Conservation (phyloP, 805 yeast genomes). For the Saturnispora besseyi region DNA sequence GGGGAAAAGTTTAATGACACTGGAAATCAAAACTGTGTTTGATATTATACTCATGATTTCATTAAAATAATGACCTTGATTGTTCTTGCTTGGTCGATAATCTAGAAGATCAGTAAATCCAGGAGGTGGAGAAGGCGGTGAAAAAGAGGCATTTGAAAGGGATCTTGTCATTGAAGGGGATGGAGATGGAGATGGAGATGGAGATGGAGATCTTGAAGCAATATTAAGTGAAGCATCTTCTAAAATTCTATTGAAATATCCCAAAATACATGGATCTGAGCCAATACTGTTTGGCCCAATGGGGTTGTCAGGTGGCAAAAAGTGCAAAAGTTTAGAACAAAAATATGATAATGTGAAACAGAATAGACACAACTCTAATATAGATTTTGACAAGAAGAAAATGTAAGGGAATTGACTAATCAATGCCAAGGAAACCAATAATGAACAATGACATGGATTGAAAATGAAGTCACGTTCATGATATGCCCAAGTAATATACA, state of each 20-base stretch:
- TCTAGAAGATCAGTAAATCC: neutral
- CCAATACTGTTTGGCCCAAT: neutral
- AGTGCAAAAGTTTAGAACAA: slow-evolving; percentile 19
- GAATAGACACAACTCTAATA: slow-evolving; percentile 25
- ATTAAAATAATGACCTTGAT: slow-evolving; percentile 1
- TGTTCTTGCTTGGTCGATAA: neutral
- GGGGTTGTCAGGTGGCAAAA: slow-evolving; percentile 3
- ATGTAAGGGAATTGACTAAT: slow-evolving; percentile 41
- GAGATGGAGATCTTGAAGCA: slow-evolving; percentile 1
- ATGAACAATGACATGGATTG: slow-evolving; percentile 18
- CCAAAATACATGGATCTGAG: slow-evolving; percentile 8
- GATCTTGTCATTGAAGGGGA: neutral
- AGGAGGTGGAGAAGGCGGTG: slow-evolving; percentile 5
- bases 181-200: slow-evolving; percentile 1
- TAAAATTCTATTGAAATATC: neutral
- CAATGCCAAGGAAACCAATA: slow-evolving; percentile 24
- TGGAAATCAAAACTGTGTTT: slow-evolving; percentile 64
- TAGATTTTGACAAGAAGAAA: slow-evolving; percentile 45
- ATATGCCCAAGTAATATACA: slow-evolving; percentile 85
- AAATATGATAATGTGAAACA: slow-evolving; percentile 11
- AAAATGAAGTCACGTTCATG: slow-evolving; percentile 52
- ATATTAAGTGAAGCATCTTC: neutral
- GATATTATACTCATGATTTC: slow-evolving; percentile 30
- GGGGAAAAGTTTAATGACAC: slow-evolving; percentile 77
- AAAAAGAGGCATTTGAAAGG: neutral